Percentiles rank a stretch among this genome's conserved stretches.
These are phyloP conservation scores for Ilex asprella DNA, from an alignment of 257 asterid genomes.

Conservation along the genomic window DNA sequence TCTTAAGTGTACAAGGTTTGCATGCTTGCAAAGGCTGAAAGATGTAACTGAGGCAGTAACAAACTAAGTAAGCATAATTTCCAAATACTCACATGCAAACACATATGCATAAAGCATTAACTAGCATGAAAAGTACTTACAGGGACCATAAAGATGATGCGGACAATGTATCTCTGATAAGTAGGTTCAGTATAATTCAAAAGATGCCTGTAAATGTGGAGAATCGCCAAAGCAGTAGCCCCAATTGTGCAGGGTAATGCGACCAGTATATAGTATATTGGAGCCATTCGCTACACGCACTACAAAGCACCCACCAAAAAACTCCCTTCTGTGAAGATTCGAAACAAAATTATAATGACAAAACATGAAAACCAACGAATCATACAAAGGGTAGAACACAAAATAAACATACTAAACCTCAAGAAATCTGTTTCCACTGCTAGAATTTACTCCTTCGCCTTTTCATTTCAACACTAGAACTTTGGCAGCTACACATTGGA, in stretches of 20 bases:
- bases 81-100: too few species aligned
- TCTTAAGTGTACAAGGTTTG: too few species aligned
- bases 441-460: too few species aligned
- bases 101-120: too few species aligned
- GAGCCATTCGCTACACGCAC: slow-evolving; percentile 52
- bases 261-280: slow-evolving; percentile 57
- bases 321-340: not conserved
- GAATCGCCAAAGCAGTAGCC: slow-evolving; percentile 66
- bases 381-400: too few species aligned
- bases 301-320: too few species aligned
- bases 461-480: too few species aligned
- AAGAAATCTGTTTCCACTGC: too few species aligned
- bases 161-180: slow-evolving; percentile 22
- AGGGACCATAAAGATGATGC: slow-evolving; percentile 27
- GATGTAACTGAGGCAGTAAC: too few species aligned
- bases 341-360: not conserved
- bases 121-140: slow-evolving; percentile 8
- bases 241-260: slow-evolving; percentile 89
- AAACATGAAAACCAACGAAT: not conserved
- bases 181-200: slow-evolving; percentile 25
- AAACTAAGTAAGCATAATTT: too few species aligned
- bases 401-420: not conserved
- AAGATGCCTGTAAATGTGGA: slow-evolving; percentile 51
- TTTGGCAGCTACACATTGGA: too few species aligned
- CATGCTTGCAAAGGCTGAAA: too few species aligned